Evolutionary conservation across 345 rosid species (phyloP).

Genomic region (Bruguiera sexangula): DNA sequence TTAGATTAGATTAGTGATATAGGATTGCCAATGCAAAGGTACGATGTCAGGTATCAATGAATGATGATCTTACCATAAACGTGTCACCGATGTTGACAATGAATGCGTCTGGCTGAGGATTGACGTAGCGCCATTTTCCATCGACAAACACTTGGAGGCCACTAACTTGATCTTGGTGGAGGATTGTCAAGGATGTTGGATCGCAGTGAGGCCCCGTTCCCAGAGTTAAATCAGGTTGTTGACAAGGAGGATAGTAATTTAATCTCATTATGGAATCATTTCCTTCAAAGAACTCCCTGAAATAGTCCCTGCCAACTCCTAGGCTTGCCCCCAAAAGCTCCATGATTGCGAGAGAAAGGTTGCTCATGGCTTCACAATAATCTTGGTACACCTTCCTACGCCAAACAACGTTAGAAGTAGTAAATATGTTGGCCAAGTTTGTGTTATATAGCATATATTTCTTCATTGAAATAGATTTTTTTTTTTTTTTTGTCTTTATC

Average conservation of each 20-base stretch:
- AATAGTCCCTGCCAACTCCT: slow-evolving; percentile 49
- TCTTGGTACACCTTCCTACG: slow-evolving; percentile 72
- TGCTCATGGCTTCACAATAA: slow-evolving; percentile 83
- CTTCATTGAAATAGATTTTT: too few species aligned
- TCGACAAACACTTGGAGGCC: slow-evolving; percentile 92
- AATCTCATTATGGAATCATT: slow-evolving; percentile 95
- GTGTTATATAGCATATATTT: too few species aligned
- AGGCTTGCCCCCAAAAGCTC: slow-evolving; percentile 81
- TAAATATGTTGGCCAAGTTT: too few species aligned
- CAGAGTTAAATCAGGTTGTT: slow-evolving; percentile 76
- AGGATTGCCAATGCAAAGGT: too few species aligned
- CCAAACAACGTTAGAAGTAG: slow-evolving; percentile 1
- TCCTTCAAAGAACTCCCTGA: slow-evolving; percentile 66
- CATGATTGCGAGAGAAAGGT: slow-evolving; percentile 73
- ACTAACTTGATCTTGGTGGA: slow-evolving; percentile 84
- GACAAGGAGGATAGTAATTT: slow-evolving; percentile 90
- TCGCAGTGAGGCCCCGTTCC: slow-evolving; percentile 99
- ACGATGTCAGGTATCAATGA: not conserved
- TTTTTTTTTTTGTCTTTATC: too few species aligned
- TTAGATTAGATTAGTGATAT: too few species aligned
- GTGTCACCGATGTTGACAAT: slow-evolving; percentile 98
- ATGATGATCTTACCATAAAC: slow-evolving; percentile 62
- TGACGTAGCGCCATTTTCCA: slow-evolving; percentile 66
- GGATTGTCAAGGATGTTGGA: slow-evolving; percentile 95
- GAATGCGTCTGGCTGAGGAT: slow-evolving; percentile 67